Conservation (phyloP, 192 early-diverging fungal genomes). For the Gamsiella multidivaricata region DNA sequence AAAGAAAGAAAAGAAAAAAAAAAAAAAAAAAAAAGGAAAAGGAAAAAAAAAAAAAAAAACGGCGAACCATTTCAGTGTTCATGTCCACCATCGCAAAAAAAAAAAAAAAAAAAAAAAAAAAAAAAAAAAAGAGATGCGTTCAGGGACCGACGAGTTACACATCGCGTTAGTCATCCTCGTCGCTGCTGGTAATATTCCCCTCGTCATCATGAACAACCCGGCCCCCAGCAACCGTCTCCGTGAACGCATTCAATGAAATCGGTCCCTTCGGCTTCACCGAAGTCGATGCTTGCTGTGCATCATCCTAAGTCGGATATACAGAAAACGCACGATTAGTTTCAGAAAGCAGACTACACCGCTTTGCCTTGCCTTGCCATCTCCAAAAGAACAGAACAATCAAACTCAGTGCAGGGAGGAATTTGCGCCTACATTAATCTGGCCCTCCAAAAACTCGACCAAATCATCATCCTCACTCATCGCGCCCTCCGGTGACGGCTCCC, state of each 20-base stretch:
- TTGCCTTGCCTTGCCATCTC: too few relatives aligned
- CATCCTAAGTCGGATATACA: slow-evolving; percentile 13
- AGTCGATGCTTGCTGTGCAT: background rate
- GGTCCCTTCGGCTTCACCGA: slow-evolving; percentile 21
- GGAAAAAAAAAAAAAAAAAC: background rate
- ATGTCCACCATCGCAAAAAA: background rate
- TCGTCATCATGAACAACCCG: slow-evolving; percentile 20
- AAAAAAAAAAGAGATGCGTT: background rate
- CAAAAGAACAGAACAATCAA: background rate
- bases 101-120: too few relatives aligned
- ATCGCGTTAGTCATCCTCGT: slow-evolving; percentile 14
- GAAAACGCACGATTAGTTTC: background rate
- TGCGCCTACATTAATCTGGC: slow-evolving; percentile 19
- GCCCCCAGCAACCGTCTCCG: slow-evolving; percentile 38
- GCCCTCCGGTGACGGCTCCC: slow-evolving; percentile 11
- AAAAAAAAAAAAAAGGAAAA: background rate
- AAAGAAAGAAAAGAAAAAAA: background rate
- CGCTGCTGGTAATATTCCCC: slow-evolving; percentile 30
- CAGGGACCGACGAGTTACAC: background rate
- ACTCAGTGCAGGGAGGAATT: background rate
- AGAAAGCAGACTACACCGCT: too few relatives aligned
- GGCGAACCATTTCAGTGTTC: too few relatives aligned
- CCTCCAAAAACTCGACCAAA: slow-evolving; percentile 30
- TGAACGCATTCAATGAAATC: slow-evolving; percentile 41
- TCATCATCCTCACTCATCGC: slow-evolving; percentile 41